Evolutionary conservation across 805 yeast species (phyloP).

Genomic region (Nakazawaea pomicola): DNA sequence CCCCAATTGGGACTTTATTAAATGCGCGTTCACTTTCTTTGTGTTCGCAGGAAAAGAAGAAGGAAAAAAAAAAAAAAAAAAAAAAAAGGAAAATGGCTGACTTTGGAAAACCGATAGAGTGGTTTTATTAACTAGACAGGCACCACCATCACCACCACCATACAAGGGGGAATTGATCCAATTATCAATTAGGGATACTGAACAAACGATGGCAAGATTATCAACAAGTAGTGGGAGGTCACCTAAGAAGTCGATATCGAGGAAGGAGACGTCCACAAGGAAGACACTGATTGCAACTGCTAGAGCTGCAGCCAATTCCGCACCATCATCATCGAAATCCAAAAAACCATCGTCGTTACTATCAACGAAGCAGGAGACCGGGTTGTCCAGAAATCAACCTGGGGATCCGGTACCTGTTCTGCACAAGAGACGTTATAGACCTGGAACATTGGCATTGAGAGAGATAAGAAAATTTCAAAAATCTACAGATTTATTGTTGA

Average conservation of each 20-base stretch:
- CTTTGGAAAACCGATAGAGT: no score
- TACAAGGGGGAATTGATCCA: no score
- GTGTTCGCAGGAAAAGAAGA: no score
- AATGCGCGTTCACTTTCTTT: no score
- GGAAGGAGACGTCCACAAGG: neutral
- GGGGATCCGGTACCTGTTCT: conserved; percentile 43
- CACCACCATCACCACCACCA: no score
- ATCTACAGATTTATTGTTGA: conserved; percentile 59
- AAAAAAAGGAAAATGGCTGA: no score
- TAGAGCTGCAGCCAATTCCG: neutral
- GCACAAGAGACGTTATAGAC: conserved; percentile 40
- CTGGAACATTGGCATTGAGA: conserved; percentile 62
- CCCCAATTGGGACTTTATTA: conserved; percentile 5
- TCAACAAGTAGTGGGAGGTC: neutral
- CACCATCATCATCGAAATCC: neutral
- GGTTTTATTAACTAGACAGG: no score
- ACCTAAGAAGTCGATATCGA: neutral
- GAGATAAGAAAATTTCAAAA: conserved; percentile 68
- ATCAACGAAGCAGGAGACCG: conserved; percentile 25
- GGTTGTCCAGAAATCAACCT: conserved; percentile 43
- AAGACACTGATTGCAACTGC: neutral
- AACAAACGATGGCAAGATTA: conserved; percentile 5
- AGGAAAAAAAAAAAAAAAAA: no score
- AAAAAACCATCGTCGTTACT: neutral
- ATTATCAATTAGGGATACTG: no score